These are phyloP conservation scores for Mortierella sp. DNA, from an alignment of 371 early-diverging fungal species.

Conservation along the genomic window DNA sequence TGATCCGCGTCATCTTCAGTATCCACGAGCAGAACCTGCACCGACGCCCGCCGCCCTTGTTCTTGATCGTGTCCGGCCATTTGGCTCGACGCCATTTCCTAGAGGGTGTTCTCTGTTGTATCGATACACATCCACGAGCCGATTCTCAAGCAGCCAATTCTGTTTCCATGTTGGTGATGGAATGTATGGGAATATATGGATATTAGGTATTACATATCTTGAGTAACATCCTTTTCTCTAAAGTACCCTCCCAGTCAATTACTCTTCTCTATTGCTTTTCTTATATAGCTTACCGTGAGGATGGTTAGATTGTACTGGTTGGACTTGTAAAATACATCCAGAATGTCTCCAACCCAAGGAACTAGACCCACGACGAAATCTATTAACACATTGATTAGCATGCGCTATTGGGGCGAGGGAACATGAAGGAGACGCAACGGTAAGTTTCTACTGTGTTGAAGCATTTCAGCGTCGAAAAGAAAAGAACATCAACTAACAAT, in stretches of 20 bases:
- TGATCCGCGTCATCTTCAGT: neutral
- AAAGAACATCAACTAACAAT: no score
- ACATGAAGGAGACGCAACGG: no score
- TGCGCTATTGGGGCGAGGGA: constrained; percentile 17
- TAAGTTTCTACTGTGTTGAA: neutral
- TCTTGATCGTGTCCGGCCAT: constrained; percentile 13
- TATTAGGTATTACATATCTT: no score
- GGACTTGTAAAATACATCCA: constrained; percentile 47
- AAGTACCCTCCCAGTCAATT: no score
- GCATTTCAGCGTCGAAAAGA: neutral
- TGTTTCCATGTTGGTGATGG: neutral
- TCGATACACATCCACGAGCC: constrained; percentile 36
- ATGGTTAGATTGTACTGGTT: constrained; percentile 48
- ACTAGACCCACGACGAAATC: constrained; percentile 39
- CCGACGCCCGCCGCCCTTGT: constrained; percentile 23
- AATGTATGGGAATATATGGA: neutral
- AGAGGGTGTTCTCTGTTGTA: constrained; percentile 49
- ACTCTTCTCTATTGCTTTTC: no score
- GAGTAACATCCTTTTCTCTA: no score
- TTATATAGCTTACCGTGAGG: constrained; percentile 28
- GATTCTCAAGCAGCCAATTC: constrained; percentile 42
- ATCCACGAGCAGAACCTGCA: neutral
- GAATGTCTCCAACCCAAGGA: constrained; percentile 47
- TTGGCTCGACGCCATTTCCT: constrained; percentile 14
- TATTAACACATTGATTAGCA: constrained; percentile 36